phyloP scores from a whole-genome alignment of 306 rosid species.

The Begonia fuchsioides region DNA sequence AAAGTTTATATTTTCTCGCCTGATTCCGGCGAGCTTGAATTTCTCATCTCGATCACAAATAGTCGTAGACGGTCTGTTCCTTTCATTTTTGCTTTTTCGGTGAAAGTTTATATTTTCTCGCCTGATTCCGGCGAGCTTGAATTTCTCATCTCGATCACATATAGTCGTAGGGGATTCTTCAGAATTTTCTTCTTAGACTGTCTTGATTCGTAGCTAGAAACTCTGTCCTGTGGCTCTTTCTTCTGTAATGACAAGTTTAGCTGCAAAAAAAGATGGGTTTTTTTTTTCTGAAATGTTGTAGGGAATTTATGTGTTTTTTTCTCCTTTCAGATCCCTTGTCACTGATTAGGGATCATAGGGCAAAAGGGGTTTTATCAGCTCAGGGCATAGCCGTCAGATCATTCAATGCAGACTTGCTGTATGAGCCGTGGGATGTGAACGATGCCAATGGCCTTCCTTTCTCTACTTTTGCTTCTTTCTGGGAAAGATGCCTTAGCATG shows the following conservation, averaged over 20 bases:
- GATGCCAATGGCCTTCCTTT: conserved; percentile 71
- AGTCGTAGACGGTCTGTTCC: conserved; percentile 75
- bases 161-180: too few relatives aligned
- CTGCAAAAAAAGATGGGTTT: too few relatives aligned
- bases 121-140: neutral
- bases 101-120: too few relatives aligned
- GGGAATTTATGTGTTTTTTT: too few relatives aligned
- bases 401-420: conserved; percentile 81
- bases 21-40: neutral
- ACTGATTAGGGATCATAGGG: conserved; percentile 77
- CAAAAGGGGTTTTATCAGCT: conserved; percentile 68
- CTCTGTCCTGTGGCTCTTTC: too few relatives aligned
- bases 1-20: too few relatives aligned
- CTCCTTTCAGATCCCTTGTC: conserved; percentile 69
- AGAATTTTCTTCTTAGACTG: too few relatives aligned
- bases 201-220: too few relatives aligned
- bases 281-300: too few relatives aligned
- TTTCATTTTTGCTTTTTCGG: neutral
- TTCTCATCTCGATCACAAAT: too few relatives aligned
- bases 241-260: too few relatives aligned
- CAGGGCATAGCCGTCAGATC: conserved; percentile 81
- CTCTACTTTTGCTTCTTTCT: conserved; percentile 72
- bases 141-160: too few relatives aligned
- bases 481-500: conserved; percentile 99
- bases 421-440: conserved; percentile 97